phyloP scores from a whole-genome alignment of 1,284 basidiomycete species.

The Rhizoctonia solani region DNA sequence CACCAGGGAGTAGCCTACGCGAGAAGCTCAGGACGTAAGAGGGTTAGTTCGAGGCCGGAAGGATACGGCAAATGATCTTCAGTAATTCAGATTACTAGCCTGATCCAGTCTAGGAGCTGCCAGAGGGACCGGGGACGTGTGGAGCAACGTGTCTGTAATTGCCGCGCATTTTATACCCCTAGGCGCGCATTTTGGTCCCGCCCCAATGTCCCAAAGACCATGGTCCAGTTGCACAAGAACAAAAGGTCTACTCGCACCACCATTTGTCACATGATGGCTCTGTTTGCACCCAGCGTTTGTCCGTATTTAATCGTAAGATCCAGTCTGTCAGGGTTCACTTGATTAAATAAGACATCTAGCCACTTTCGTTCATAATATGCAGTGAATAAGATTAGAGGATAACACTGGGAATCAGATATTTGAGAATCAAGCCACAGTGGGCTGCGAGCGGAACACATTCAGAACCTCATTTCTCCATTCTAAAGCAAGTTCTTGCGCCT shows the following conservation, averaged over 20 bases:
- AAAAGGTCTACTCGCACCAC: background rate
- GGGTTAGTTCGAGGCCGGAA: constrained; percentile 2
- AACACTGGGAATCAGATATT: background rate
- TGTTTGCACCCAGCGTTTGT: background rate
- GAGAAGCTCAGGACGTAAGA: constrained; percentile 26
- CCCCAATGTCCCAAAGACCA: background rate
- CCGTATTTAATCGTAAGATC: background rate
- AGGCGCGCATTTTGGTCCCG: background rate
- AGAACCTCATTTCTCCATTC: constrained; percentile 13
- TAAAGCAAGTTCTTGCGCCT: constrained; percentile 23
- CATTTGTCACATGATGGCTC: background rate
- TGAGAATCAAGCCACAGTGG: background rate
- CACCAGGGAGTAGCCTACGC: background rate
- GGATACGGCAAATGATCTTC: background rate
- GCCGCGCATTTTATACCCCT: background rate
- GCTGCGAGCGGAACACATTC: background rate
- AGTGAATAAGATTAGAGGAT: background rate
- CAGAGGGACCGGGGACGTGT: background rate
- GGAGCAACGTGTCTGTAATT: background rate
- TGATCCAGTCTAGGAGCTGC: background rate
- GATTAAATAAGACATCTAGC: background rate
- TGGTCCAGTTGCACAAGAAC: background rate
- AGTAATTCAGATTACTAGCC: background rate
- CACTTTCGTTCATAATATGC: background rate
- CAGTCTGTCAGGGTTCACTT: background rate